Base-by-base conservation (phyloP, 208 protist genomes). In the Plasmodiophora brassicae region DNA sequence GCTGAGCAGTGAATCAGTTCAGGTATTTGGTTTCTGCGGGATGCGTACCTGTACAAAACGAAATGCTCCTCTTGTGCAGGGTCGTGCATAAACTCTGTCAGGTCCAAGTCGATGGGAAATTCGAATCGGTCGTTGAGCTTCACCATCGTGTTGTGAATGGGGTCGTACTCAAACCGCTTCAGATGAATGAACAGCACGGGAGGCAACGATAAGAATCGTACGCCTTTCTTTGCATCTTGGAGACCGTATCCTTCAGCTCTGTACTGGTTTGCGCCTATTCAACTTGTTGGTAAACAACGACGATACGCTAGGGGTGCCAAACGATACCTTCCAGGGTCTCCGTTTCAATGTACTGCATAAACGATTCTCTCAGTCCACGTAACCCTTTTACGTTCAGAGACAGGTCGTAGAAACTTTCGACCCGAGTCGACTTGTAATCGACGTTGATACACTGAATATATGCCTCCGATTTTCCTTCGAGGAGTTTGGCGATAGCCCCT, bases 381-480 rank as follows among this genome's bases (percentile, higher is more conserved):
- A 35, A 60, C 32, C 92, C 94, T 78, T 96, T 95, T 20, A 96
- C 95, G 89, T 94, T 92, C 28, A 96, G 90, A 46, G 94, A 94
- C 46, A 96, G 87, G 57, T 92, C 91, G 71, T 92, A 93, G 45
- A 92, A 93, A 14, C 32, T 44, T 89, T 96, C 94, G 22, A 90
- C 92, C 46, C 90, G 85, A 5, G 84, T 89, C 36, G 92, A 94
- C 71, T 94, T 90, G 88, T 93, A 96, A 60, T 94, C 87, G 35
- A 97, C 94, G 71, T 96, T 93, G 60, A 95, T 91, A 84, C 95
- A 97, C 46, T 93, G 89, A n/a, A 97, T 93, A 90, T 94, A 97
- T 57, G 60, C 45, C 28, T 85, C 8, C 5, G 46, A 90, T 45
- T 88, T 89, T 22, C 88, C 84, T 86, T 50, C 72, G 54, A 89